Percentiles rank a stretch among this genome's conserved stretches.
Evolutionary conservation across 768 basidiomycete species (phyloP).

Genomic region (Lepiota venenata): DNA sequence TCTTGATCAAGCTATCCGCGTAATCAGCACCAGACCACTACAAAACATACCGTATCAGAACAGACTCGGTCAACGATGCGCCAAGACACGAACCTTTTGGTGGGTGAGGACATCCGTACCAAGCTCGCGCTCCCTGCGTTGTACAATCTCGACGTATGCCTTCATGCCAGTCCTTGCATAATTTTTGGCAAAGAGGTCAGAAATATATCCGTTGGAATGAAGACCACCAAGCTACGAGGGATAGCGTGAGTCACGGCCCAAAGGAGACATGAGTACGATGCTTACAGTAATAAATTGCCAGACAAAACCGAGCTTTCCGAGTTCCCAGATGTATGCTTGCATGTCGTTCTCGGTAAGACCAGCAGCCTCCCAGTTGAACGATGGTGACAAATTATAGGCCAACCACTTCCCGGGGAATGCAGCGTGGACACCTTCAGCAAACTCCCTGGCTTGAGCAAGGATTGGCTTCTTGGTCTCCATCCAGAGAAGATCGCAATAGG

Average conservation of each 20-base stretch:
- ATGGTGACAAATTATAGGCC: constrained; percentile 93
- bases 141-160: constrained; percentile 94
- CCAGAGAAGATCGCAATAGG: constrained; percentile 90
- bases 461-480: constrained; percentile 98
- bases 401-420: constrained; percentile 90
- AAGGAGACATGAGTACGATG: neutral
- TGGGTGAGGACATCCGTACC: constrained; percentile 97
- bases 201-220: constrained; percentile 97
- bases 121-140: constrained; percentile 88
- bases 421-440: constrained; percentile 83
- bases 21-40: constrained; percentile 97
- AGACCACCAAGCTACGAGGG: constrained; percentile 80
- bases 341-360: constrained; percentile 84
- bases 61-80: neutral
- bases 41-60: constrained; percentile 15
- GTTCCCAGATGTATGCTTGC: constrained; percentile 86
- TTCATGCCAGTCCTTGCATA: constrained; percentile 98
- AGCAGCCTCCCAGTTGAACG: constrained; percentile 93
- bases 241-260: neutral
- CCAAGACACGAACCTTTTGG: constrained; percentile 68
- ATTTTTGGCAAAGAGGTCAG: constrained; percentile 84
- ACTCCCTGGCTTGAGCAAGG: constrained; percentile 86
- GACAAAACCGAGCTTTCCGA: constrained; percentile 94
- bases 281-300: constrained; percentile 99
- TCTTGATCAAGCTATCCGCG: constrained; percentile 88